A percentile compares a stretch with the other conserved stretches of the same genome.
phyloP scores from a whole-genome alignment of 2,329 filamentous ascomycete species.

The Pseudogymnoascus sp. region DNA sequence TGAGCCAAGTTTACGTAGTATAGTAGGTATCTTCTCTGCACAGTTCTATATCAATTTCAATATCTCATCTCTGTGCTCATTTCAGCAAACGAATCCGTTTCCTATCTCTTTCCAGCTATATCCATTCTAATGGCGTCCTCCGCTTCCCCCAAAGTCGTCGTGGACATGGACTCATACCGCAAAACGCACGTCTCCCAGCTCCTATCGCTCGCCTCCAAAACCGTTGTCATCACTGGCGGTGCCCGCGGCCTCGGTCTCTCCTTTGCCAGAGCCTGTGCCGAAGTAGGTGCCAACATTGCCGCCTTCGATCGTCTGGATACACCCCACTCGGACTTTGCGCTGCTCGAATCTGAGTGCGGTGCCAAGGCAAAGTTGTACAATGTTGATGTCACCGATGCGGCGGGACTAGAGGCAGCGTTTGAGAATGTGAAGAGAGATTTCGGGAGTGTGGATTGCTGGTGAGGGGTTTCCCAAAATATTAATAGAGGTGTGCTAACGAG shows the following conservation, averaged over 20 bases:
- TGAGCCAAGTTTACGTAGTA: neutral
- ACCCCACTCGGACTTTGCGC: neutral
- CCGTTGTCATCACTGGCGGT: conserved; percentile 59
- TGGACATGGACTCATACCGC: neutral
- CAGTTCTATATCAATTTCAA: neutral
- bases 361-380: neutral
- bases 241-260: conserved; percentile 62
- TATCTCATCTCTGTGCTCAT: neutral
- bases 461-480: neutral
- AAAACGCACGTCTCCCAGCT: neutral
- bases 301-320: neutral
- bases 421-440: neutral
- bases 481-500: neutral
- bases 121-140: neutral
- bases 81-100: neutral
- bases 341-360: neutral
- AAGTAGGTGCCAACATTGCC: conserved; percentile 56
- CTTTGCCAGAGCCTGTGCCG: conserved; percentile 50
- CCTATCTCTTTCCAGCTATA: neutral
- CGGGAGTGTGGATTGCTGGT: neutral
- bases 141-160: neutral
- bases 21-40: neutral
- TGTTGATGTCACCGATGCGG: neutral
- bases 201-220: conserved; percentile 34
- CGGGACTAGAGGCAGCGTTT: neutral